Conservation (phyloP, 2,329 filamentous ascomycete species). For the Curvularia spicifera region DNA sequence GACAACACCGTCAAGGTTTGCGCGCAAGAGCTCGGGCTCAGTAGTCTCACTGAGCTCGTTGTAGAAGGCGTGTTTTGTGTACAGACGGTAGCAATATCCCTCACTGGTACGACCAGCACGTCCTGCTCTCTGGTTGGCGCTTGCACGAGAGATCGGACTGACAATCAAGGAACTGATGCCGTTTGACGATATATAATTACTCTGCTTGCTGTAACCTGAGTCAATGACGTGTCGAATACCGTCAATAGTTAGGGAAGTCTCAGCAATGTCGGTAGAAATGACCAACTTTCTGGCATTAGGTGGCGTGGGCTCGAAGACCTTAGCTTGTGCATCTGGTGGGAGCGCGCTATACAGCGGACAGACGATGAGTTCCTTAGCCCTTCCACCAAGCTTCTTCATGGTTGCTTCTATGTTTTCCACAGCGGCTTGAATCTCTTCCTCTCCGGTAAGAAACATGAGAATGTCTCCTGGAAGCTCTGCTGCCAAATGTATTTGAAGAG, state of each 20-base stretch:
- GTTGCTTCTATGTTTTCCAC: constrained; percentile 86
- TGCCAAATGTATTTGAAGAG: constrained; percentile 96
- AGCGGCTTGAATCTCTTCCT: constrained; percentile 93
- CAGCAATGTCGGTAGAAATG: constrained; percentile 94
- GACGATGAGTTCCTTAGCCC: constrained; percentile 85
- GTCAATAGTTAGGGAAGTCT: constrained; percentile 94
- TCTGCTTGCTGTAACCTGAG: constrained; percentile 89
- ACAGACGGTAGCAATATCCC: constrained; percentile 91
- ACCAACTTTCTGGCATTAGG: constrained; percentile 87
- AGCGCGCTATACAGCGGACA: constrained; percentile 95
- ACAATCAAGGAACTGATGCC: constrained; percentile 93
- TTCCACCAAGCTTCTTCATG: constrained; percentile 80
- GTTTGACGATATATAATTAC: constrained; percentile 81
- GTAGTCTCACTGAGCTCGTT: constrained; percentile 92
- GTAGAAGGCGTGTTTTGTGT: constrained; percentile 92
- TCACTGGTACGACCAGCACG: constrained; percentile 90
- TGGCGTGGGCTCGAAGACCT: constrained; percentile 94
- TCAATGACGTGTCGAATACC: constrained; percentile 97
- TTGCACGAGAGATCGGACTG: constrained; percentile 88
- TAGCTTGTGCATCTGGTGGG: constrained; percentile 86
- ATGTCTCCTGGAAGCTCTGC: constrained; percentile 74
- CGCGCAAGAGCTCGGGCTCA: constrained; percentile 90
- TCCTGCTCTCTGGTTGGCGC: constrained; percentile 89
- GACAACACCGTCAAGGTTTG: constrained; percentile 83
- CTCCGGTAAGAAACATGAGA: constrained; percentile 90